Evolutionary conservation across 495 filamentous ascomycete genomes (phyloP).

Genomic region (Daldinia decipiens): DNA sequence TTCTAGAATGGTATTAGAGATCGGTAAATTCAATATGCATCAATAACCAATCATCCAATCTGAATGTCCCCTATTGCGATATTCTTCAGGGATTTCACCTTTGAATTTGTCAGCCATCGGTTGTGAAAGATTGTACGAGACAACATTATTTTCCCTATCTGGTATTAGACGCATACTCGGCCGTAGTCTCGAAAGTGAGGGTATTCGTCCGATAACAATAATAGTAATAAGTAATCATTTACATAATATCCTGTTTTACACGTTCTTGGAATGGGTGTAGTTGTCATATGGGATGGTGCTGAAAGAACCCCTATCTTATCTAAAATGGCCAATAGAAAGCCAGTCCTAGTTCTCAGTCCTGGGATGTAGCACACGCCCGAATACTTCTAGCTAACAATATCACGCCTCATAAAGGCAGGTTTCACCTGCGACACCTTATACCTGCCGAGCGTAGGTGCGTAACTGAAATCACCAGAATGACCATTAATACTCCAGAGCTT

Average conservation of each 20-base stretch:
- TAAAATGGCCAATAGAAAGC: constrained; percentile 25
- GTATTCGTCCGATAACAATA: not conserved
- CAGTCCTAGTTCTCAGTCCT: constrained; percentile 57
- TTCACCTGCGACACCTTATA: constrained; percentile 52
- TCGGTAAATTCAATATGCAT: constrained; percentile 18
- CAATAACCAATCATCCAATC: not conserved
- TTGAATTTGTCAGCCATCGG: not conserved
- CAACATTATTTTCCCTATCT: not conserved
- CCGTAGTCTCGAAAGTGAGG: not conserved
- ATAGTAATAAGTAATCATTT: not conserved
- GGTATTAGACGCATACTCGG: not conserved
- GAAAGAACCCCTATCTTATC: not conserved
- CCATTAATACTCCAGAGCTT: constrained; percentile 26
- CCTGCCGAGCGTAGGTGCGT: constrained; percentile 40
- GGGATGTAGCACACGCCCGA: constrained; percentile 57
- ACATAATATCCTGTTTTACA: not conserved
- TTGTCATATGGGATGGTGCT: not conserved
- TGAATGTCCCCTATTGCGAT: not conserved
- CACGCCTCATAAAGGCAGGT: constrained; percentile 25
- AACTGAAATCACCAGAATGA: not conserved
- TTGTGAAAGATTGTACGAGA: not conserved
- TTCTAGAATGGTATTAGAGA: constrained; percentile 8
- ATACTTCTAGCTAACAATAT: not conserved
- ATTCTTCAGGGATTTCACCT: not conserved
- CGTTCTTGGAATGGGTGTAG: not conserved